phyloP scores from a whole-genome alignment of 2,329 filamentous ascomycete species.

The Eurotiales sp. region DNA sequence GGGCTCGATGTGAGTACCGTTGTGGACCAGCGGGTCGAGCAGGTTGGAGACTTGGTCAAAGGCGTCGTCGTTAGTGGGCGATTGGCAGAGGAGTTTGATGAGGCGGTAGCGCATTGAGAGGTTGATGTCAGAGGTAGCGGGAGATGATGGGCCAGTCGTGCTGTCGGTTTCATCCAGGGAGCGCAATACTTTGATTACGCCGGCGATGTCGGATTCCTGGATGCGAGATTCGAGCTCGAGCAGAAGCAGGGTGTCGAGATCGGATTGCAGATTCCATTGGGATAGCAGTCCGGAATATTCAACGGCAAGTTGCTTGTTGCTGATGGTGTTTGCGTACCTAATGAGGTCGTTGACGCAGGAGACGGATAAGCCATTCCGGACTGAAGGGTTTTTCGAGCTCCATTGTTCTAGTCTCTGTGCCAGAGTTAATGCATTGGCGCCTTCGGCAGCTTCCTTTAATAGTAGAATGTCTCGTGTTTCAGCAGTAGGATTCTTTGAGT shows the following conservation, averaged over 20 bases:
- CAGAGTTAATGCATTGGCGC: conserved; percentile 68
- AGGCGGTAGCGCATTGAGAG: conserved; percentile 44
- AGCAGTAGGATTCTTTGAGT: conserved; percentile 45
- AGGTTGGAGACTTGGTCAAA: conserved; percentile 71
- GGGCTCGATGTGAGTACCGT: conserved; percentile 65
- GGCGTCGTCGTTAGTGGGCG: conserved; percentile 51
- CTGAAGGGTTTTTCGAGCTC: conserved; percentile 44
- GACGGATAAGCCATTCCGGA: conserved; percentile 57
- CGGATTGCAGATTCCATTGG: conserved; percentile 62
- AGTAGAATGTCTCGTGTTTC: conserved; percentile 69
- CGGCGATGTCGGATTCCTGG: conserved; percentile 67
- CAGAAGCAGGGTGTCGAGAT: conserved; percentile 68
- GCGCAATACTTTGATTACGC: conserved; percentile 54
- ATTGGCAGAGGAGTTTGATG: conserved; percentile 63
- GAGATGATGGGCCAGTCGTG: too few relatives aligned
- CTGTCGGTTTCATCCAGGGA: conserved; percentile 49
- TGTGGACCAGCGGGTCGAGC: conserved; percentile 68
- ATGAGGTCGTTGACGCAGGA: conserved; percentile 74
- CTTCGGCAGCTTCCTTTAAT: conserved; percentile 70
- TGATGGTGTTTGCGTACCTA: conserved; percentile 64
- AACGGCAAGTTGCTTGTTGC: conserved; percentile 69
- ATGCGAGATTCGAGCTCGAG: conserved; percentile 69
- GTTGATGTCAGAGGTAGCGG: conserved; percentile 53
- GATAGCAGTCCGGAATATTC: conserved; percentile 66
- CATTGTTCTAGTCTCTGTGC: conserved; percentile 69